Base-by-base conservation (phyloP, 345 rosid species). In the Carallia brachiata region DNA sequence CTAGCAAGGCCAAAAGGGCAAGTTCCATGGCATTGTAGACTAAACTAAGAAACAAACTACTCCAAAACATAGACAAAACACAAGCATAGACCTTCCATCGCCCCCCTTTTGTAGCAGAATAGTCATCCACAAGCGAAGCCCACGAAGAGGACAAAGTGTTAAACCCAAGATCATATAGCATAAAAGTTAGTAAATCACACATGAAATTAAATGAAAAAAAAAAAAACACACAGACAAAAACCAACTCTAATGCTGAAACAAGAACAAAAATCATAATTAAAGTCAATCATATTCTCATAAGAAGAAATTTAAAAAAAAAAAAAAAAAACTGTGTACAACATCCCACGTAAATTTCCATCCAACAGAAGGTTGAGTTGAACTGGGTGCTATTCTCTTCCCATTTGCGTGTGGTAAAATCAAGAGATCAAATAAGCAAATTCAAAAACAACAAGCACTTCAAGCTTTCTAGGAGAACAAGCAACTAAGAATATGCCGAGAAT, bases 1-100 rank as follows among this genome's bases (percentile, higher is more conserved):
- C 66, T 17, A 52, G 23, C 5, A 5, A 23, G 9, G 23, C 36
- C 52, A 7, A 68, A 39, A 9, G 7, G 37, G n/a, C 37, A 17
- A 2, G 34, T 61, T 52, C 16, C 27, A 6, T 12, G 61, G 16
- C 19, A 70, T 36, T 27, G 17, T 40, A 40, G 12, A 40, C 47
- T 61, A 16, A 70, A 18, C 73, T 52, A 62, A 62, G 52, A 18
- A 19, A 47, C 50, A 23, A 13, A 52, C 36, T 52, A 48, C 47
- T 50, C 39, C 63, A 32, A 30, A 40, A 7, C 8, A 6, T 30
- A 44, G 31, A 47, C 7, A 69, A 50, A 18, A 15, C 36, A 9
- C 17, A 53, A n/a, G 13, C 34, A 10, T 4, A 7, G 32, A 16
- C 30, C 7, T 1, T 17, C 37, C 44, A 30, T 15, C 47, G 15